Conservation (phyloP, 2,329 filamentous ascomycete genomes). For the Eutypella sp. region DNA sequence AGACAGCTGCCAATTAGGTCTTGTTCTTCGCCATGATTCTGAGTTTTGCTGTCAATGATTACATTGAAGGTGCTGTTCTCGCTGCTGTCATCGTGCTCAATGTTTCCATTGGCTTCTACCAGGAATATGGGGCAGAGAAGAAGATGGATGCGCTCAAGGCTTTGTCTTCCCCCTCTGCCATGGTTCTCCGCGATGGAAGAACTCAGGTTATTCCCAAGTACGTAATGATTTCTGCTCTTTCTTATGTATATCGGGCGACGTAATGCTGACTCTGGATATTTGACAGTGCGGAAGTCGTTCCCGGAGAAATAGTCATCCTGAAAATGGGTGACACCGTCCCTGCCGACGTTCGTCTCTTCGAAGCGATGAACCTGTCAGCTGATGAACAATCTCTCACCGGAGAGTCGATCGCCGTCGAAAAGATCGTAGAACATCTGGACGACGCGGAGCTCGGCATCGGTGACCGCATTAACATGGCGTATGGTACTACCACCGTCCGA, state of each 20-base stretch:
- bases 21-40: conserved; percentile 73
- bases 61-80: conserved; percentile 63
- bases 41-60: conserved; percentile 62
- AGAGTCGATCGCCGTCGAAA: conserved; percentile 68
- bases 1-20: conserved; percentile 56
- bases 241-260: too few species aligned
- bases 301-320: conserved; percentile 64
- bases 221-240: conserved; percentile 23
- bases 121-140: conserved; percentile 61
- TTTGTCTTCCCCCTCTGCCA: conserved; percentile 59
- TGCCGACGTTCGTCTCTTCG: conserved; percentile 65
- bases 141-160: conserved; percentile 60
- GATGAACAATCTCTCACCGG: conserved; percentile 76
- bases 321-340: conserved; percentile 72
- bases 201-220: conserved; percentile 54
- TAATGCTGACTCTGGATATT: too few species aligned
- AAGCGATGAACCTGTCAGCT: conserved; percentile 73
- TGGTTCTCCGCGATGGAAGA: conserved; percentile 55
- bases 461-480: conserved; percentile 70
- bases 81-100: conserved; percentile 65
- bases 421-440: conserved; percentile 52
- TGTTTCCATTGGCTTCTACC: conserved; percentile 62
- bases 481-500: conserved; percentile 67
- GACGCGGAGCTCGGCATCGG: conserved; percentile 58
- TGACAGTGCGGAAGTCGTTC: conserved; percentile 56